Evolutionary conservation across 768 basidiomycete genomes (phyloP).

Genomic region (Phaffia tasmanica): DNA sequence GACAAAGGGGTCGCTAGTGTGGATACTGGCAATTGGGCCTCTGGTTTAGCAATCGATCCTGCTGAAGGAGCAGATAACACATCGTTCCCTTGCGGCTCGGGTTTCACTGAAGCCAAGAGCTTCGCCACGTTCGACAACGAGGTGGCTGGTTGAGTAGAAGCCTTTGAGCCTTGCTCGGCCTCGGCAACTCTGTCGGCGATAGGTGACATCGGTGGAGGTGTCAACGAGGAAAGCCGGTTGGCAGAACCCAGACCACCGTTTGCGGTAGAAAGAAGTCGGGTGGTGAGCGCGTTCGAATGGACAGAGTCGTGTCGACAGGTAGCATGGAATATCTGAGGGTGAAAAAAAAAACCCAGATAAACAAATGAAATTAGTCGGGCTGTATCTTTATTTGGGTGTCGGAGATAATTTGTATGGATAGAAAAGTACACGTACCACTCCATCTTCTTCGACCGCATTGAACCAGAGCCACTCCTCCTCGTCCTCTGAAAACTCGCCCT

Average conservation of each 20-base stretch:
- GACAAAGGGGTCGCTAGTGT: too few species aligned
- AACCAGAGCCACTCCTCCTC: conserved; percentile 26
- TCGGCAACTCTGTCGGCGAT: neutral
- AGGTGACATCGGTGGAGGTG: neutral
- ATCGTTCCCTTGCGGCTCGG: too few species aligned
- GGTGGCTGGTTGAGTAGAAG: neutral
- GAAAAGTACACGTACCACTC: conserved; percentile 12
- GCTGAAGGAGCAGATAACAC: too few species aligned
- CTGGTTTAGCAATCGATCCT: too few species aligned
- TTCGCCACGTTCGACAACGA: neutral
- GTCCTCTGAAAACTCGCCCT: conserved; percentile 34
- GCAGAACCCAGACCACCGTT: neutral
- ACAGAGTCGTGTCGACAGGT: conserved; percentile 18
- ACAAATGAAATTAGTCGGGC: neutral
- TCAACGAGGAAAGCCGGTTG: neutral
- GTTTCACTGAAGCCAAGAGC: too few species aligned
- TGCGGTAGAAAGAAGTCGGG: conserved; percentile 2
- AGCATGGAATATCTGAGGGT: conserved; percentile 15
- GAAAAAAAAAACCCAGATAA: neutral
- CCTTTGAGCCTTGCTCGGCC: neutral
- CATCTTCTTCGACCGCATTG: conserved; percentile 24
- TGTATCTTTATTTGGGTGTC: neutral
- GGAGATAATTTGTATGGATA: neutral
- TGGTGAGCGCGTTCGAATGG: neutral
- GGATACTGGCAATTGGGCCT: too few species aligned